These are phyloP conservation scores for Torrubiella hemipterigena DNA, from an alignment of 2,329 filamentous ascomycete species.

Conservation along the genomic window DNA sequence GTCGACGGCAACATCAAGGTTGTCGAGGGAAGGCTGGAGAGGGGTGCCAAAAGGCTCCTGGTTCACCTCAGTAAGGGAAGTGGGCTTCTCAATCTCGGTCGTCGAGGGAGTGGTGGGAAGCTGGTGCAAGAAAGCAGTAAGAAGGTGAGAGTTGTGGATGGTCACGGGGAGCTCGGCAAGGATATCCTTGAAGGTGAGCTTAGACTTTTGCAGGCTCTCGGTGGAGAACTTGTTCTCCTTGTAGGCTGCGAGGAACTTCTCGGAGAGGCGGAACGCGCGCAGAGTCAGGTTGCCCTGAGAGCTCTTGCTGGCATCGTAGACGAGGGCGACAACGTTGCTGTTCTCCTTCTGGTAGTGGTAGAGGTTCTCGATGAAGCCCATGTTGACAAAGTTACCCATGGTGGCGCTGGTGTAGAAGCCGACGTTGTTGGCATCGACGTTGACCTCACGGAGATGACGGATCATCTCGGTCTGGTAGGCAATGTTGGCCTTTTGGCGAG, in stretches of 20 bases:
- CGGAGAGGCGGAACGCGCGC: slow-evolving; percentile 82
- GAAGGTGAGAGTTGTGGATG: slow-evolving; percentile 93
- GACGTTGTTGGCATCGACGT: slow-evolving; percentile 94
- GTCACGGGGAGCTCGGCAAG: slow-evolving; percentile 78
- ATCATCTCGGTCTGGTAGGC: slow-evolving; percentile 95
- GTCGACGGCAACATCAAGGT: slow-evolving; percentile 85
- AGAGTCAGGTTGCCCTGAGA: slow-evolving; percentile 84
- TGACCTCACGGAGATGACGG: slow-evolving; percentile 89
- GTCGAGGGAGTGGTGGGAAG: slow-evolving; percentile 54
- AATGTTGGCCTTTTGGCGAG: slow-evolving; percentile 81
- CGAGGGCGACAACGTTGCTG: slow-evolving; percentile 74
- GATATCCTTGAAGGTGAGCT: slow-evolving; percentile 87
- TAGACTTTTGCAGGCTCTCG: slow-evolving; percentile 91
- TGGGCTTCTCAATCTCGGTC: slow-evolving; percentile 61
- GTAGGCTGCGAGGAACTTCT: slow-evolving; percentile 76
- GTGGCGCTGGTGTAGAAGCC: slow-evolving; percentile 98
- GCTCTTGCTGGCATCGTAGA: slow-evolving; percentile 92
- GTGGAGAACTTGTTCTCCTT: slow-evolving; percentile 98
- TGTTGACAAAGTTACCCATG: slow-evolving; percentile 96
- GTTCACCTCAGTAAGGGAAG: slow-evolving; percentile 67
- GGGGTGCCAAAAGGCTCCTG: slow-evolving; percentile 50
- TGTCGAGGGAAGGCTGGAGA: slow-evolving; percentile 79
- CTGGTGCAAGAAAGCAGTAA: slow-evolving; percentile 92
- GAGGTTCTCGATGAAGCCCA: slow-evolving; percentile 95
- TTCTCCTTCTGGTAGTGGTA: slow-evolving; percentile 96